Conservation (phyloP, 2,329 filamentous ascomycete genomes). For the Arthrobotrys conoides region DNA sequence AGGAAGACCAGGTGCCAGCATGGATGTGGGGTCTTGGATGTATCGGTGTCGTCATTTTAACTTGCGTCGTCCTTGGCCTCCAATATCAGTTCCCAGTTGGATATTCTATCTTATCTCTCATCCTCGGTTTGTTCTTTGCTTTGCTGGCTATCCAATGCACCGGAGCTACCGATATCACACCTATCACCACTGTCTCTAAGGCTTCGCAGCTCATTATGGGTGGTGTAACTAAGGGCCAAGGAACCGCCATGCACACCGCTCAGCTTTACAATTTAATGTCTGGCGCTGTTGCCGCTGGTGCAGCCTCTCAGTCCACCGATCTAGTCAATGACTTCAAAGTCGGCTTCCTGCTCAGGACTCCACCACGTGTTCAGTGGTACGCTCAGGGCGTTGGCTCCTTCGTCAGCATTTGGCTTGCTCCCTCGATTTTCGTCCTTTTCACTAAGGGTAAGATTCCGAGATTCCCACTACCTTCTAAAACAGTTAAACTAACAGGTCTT, state of each 20-base stretch:
- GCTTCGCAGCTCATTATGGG: constrained; percentile 79
- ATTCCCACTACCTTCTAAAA: not conserved
- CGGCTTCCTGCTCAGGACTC: constrained; percentile 77
- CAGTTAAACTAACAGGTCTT: constrained; percentile 53
- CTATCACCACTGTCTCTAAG: constrained; percentile 77
- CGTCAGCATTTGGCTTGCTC: constrained; percentile 77
- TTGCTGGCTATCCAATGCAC: constrained; percentile 75
- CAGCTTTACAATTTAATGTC: constrained; percentile 78
- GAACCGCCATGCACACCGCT: constrained; percentile 69
- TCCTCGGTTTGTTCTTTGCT: constrained; percentile 75
- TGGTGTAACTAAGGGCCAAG: constrained; percentile 73
- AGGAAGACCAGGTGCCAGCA: constrained; percentile 64
- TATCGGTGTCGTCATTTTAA: constrained; percentile 71
- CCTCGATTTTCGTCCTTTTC: constrained; percentile 78
- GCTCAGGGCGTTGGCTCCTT: constrained; percentile 76
- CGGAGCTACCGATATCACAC: constrained; percentile 75
- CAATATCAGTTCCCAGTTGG: constrained; percentile 71
- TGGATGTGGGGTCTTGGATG: constrained; percentile 72
- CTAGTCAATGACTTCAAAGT: constrained; percentile 77
- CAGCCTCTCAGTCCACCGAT: constrained; percentile 72
- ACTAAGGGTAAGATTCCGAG: constrained; percentile 67
- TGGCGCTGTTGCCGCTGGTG: constrained; percentile 73
- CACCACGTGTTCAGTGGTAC: constrained; percentile 77
- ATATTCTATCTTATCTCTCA: constrained; percentile 72
- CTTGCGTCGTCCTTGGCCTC: constrained; percentile 71